A percentile compares a stretch with the other conserved stretches of the same genome.
phyloP scores from a whole-genome alignment of 352 stramenopile species.

The Halophytophthora batemanensis region DNA sequence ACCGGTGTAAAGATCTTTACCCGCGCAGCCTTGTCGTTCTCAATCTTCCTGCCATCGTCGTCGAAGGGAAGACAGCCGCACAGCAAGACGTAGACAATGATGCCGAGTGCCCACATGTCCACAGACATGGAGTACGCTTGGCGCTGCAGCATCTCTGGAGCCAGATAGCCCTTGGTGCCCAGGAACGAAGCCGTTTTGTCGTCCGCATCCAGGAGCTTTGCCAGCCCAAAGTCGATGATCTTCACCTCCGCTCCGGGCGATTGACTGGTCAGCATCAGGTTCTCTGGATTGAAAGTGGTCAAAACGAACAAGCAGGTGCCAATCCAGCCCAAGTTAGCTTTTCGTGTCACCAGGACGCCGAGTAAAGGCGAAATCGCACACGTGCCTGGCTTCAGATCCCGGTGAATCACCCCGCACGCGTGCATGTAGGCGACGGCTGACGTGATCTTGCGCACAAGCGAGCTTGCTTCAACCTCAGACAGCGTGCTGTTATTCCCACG shows the following conservation, averaged over 20 bases:
- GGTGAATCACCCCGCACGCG: constrained; percentile 81
- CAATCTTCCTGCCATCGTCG: constrained; percentile 91
- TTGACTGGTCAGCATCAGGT: constrained; percentile 84
- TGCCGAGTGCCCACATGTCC: constrained; percentile 97
- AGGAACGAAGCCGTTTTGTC: constrained; percentile 83
- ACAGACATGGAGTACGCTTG: constrained; percentile 96
- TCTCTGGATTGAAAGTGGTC: constrained; percentile 34
- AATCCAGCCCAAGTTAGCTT: too few species aligned
- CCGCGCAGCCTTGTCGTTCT: constrained; percentile 67
- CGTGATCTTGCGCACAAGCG: constrained; percentile 88
- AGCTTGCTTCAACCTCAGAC: constrained; percentile 83
- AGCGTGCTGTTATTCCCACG: constrained; percentile 44
- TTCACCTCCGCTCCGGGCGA: constrained; percentile 89
- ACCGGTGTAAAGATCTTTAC: constrained; percentile 34
- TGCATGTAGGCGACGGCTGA: constrained; percentile 90
- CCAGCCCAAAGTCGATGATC: constrained; percentile 99
- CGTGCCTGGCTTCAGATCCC: constrained; percentile 85
- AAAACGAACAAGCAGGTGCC: constrained; percentile 2
- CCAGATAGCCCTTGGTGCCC: constrained; percentile 93
- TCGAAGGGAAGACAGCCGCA: constrained; percentile 98
- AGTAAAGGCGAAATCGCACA: not conserved
- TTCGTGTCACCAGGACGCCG: not conserved
- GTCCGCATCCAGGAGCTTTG: constrained; percentile 90
- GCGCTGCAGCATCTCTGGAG: constrained; percentile 98
- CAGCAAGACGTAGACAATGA: constrained; percentile 98